Evolutionary conservation across 164 flowering plant species (phyloP), one percentile per base, ranked within the genome.

Genomic region (Kingdonia uniflora): DNA sequence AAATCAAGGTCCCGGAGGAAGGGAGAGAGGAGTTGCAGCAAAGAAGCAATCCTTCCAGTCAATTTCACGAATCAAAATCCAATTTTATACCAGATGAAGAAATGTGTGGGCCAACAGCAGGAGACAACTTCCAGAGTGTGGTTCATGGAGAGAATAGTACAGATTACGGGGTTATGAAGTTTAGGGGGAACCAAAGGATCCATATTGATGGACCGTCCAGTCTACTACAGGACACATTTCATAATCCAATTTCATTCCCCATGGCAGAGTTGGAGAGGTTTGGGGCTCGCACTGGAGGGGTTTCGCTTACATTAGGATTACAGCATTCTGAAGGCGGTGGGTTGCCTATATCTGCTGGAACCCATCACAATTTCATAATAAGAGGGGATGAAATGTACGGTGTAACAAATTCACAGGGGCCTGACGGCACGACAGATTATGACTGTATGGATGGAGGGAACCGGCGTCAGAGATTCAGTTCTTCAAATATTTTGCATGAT

Each of bases 231-330:
- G 80, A 76, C 41, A 57, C 70, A 11, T 33, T 69, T 4, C 67
- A 63, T 50, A 79, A 70, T 42, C 60, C 84, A 29, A 29, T 29
- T 21, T 63, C 72, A 43, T 71, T 76, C 58, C 79, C 77, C 35
- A 75, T 82, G 76, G 65, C 87, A 13, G 87, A 81, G 63, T 44
- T 82, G 64, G 87, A 74, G 38, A 76, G 90, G 62, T 76, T 75
- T 46, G 88, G 81, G 14, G 35, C 35, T 29, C 35, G 35, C 6
- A 29, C 35, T 29, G 67, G 57, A 56, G 80, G 84, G 24, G 87
- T 89, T 14, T 86, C 97, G 0, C 84, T 89, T 11, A 89, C 95
- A 26, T 60, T 89, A 49, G 95, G 97, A 2, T 63, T 89, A 71
- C 97, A 84, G 67, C 88, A 84, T 44, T 68, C 75, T 20, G 92